These are phyloP conservation scores for Lactarius vividus DNA, from an alignment of 768 basidiomycete genomes.

Conservation along the genomic window DNA sequence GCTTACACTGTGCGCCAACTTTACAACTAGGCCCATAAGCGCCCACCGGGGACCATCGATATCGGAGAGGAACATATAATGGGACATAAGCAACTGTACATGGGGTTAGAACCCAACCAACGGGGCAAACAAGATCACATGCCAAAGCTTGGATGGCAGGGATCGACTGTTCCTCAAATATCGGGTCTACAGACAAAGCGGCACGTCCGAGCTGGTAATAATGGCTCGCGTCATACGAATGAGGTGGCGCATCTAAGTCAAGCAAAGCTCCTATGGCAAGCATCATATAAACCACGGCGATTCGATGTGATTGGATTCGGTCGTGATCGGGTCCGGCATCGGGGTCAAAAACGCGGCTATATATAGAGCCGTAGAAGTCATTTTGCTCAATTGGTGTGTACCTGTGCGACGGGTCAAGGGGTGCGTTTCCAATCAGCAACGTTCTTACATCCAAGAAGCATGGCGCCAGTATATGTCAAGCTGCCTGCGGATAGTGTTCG, in stretches of 20 bases:
- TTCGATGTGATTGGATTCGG: slow-evolving; percentile 47
- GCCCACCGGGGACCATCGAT: slow-evolving; percentile 63
- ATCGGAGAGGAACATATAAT: slow-evolving; percentile 46
- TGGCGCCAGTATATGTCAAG: slow-evolving; percentile 59
- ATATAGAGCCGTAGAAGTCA: slow-evolving; percentile 54
- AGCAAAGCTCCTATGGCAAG: slow-evolving; percentile 62
- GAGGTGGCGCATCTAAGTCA: slow-evolving; percentile 53
- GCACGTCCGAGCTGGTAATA: slow-evolving; percentile 61
- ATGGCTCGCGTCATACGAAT: slow-evolving; percentile 53
- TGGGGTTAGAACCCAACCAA: slow-evolving; percentile 30
- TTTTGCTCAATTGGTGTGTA: slow-evolving; percentile 62
- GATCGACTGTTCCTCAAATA: slow-evolving; percentile 63
- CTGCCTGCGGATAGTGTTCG: slow-evolving; percentile 36
- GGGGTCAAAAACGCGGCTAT: slow-evolving; percentile 51
- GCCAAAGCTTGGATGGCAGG: slow-evolving; percentile 65
- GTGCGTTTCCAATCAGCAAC: background rate
- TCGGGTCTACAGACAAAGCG: slow-evolving; percentile 57
- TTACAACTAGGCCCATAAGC: slow-evolving; percentile 67
- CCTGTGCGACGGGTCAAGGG: slow-evolving; percentile 38
- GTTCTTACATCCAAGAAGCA: slow-evolving; percentile 68
- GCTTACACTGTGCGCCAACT: slow-evolving; percentile 64
- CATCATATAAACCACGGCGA: slow-evolving; percentile 62
- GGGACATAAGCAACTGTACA: slow-evolving; percentile 53
- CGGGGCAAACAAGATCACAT: slow-evolving; percentile 30
- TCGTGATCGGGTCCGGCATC: slow-evolving; percentile 39